Evolutionary conservation across 176 grass and related monocot genomes (phyloP).

Genomic region (Oryza glumipatula): DNA sequence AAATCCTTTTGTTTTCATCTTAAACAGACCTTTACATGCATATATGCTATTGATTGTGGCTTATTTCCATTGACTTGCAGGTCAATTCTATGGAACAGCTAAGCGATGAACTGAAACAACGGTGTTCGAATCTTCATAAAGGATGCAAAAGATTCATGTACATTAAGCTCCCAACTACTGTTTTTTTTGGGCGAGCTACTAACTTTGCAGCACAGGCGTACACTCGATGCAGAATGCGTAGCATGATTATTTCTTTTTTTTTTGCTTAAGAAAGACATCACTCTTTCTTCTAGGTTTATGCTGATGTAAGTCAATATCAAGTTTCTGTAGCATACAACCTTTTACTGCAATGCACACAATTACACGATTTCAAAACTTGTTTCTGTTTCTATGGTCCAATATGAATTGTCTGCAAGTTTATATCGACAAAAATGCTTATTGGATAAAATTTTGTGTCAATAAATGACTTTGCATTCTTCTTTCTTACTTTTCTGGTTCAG

Average conservation of each 20-base stretch:
- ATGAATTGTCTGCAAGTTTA: background rate
- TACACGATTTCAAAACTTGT: background rate
- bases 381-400: background rate
- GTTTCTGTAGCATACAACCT: background rate
- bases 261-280: background rate
- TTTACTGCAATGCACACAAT: background rate
- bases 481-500: conserved; percentile 29
- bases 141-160: conserved; percentile 96
- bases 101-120: conserved; percentile 86
- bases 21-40: conserved; percentile 21
- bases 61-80: conserved; percentile 48
- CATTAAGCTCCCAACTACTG: conserved; percentile 31
- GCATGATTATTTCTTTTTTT: background rate
- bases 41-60: conserved; percentile 39
- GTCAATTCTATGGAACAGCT: conserved; percentile 91
- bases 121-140: conserved; percentile 87
- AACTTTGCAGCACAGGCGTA: conserved; percentile 22
- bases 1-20: background rate
- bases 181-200: background rate
- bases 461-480: background rate
- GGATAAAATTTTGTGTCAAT: background rate
- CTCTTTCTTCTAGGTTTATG: background rate
- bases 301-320: background rate
- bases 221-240: background rate
- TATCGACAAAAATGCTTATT: background rate